These are phyloP conservation scores for Aspergillus biplanus DNA, from an alignment of 495 filamentous ascomycete species.

Conservation along the genomic window DNA sequence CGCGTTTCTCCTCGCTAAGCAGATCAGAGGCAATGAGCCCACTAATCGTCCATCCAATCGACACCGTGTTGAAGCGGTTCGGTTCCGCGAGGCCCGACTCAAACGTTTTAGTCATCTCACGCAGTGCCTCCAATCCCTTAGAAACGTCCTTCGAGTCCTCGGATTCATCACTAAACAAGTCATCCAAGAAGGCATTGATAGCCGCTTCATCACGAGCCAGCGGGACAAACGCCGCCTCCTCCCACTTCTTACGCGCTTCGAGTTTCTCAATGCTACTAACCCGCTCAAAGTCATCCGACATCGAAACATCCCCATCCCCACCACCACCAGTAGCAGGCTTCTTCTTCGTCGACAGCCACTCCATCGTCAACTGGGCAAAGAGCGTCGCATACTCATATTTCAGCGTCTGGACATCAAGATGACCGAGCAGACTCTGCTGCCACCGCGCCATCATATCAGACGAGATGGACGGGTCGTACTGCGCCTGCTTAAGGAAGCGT, in stretches of 20 bases:
- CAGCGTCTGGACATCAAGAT: slow-evolving; percentile 20
- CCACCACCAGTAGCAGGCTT: not conserved
- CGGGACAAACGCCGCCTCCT: slow-evolving; percentile 15
- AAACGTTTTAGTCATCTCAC: slow-evolving; percentile 7
- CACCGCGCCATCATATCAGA: slow-evolving; percentile 15
- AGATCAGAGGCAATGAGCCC: slow-evolving; percentile 18
- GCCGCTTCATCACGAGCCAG: not conserved
- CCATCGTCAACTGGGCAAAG: slow-evolving; percentile 22
- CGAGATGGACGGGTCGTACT: slow-evolving; percentile 22
- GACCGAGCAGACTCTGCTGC: slow-evolving; percentile 9
- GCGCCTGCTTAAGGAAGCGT: slow-evolving; percentile 21
- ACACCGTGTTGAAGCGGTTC: slow-evolving; percentile 1
- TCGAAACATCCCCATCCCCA: not conserved
- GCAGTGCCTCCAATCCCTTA: slow-evolving; percentile 12
- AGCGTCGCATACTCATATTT: slow-evolving; percentile 24
- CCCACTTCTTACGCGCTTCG: slow-evolving; percentile 19
- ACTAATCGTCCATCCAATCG: slow-evolving; percentile 10
- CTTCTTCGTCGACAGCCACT: slow-evolving; percentile 22
- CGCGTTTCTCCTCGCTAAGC: slow-evolving; percentile 17
- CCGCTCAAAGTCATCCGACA: slow-evolving; percentile 13
- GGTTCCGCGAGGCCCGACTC: slow-evolving; percentile 3
- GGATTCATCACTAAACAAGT: slow-evolving; percentile 6
- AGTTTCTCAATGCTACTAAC: slow-evolving; percentile 1
- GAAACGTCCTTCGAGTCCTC: slow-evolving; percentile 7
- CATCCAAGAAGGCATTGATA: slow-evolving; percentile 11